Evolutionary conservation across 2,329 filamentous ascomycete species (phyloP), one percentile per base, ranked within the genome.

Genomic region (Monosporascus cannonballus): DNA sequence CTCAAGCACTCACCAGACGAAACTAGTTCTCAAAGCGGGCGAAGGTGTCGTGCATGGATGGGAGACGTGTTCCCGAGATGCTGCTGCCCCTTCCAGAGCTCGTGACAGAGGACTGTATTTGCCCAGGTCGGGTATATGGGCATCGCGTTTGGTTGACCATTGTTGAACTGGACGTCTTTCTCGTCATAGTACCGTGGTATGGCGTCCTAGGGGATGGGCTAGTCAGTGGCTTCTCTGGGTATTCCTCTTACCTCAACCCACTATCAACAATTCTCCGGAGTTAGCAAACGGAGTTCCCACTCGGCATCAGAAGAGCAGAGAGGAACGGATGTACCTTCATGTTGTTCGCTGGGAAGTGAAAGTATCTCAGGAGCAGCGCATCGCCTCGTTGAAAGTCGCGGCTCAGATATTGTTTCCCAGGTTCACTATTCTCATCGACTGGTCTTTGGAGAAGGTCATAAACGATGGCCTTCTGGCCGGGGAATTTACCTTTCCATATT

Each of bases 51-150:
- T 0, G 70, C 63, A 38, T 73, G 69, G 6, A 61, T 54, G 1
- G 48, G 49, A 7, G 55, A 50, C 39, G 48, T 46, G 44, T 45
- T 36, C 11, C 51, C 55, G 0, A 61, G 64, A 27, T 71, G 67
- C 20, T 69, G 56, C 39, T 71, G 70, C 1, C 69, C 67, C 3
- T 61, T 59, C 72, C 72, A 74, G 39, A 62, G 66, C 9, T 61
- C 54, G 1, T 67, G 61, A 4, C 61, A 57, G 3, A 72, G 55
- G 0, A 72, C 46, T 58, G 64, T 64, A 7, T 61, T 49, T 2
- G 60, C 54, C 8, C 50, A 34, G 2, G 59, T 61, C 6, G 1
- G 25, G 51, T 20, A 27, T 25, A 25, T 25, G 25, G 25, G 25
- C 6, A 25, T 25, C 6, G 25, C 25, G 25, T 25, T 25, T 25